Evolutionary conservation across 2,329 filamentous ascomycete species (phyloP), one percentile per base, ranked within the genome.

Genomic region (Aspergillus cejpii): DNA sequence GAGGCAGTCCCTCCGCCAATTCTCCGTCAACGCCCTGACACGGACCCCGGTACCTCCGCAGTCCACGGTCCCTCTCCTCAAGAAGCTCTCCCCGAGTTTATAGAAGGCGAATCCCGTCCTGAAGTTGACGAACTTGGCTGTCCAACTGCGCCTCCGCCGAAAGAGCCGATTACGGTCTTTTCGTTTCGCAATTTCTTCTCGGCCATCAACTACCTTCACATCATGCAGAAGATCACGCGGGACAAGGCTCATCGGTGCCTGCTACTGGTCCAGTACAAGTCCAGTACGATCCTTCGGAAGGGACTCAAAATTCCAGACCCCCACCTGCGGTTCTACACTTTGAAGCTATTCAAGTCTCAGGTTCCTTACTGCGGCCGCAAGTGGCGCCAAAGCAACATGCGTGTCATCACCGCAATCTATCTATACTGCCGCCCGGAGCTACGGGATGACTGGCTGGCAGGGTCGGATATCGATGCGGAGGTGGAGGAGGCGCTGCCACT

Each of bases 261-360:
- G 11, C 78, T 97, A 39, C 81, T 98, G 41, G 90, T 98, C 27
- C 87, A 91, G 60, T 97, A 96, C 75, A 97, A 97, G 69, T 92
- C 85, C 38, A 89, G 84, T 45, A 88, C 87, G 47, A 94, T 96
- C 57, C 78, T 98, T 20, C 85, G 89, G 57, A 96, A 95, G 66
- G 84, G 86, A 5, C 80, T 98, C 12, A 91, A 92, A 56, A 85
- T 96, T 17, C 91, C 91, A 0, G 88, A 98, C 60, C 84, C 83
- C 1, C 79, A 88, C 59, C 76, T 98, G 31, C 83, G 92, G 5
- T 81, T 95, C 34, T 97, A 97, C 72, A 95, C 92, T 0, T 79
- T 98, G 56, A 98, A 98, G 69, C 78, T 98, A 0, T 97, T 97
- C 81, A 98, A 98, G 69, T 92, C 89, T 49, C 92, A 98, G 67